These are phyloP conservation scores for Allodekkera sacchari DNA, from an alignment of 805 yeast genomes.

Conservation along the genomic window DNA sequence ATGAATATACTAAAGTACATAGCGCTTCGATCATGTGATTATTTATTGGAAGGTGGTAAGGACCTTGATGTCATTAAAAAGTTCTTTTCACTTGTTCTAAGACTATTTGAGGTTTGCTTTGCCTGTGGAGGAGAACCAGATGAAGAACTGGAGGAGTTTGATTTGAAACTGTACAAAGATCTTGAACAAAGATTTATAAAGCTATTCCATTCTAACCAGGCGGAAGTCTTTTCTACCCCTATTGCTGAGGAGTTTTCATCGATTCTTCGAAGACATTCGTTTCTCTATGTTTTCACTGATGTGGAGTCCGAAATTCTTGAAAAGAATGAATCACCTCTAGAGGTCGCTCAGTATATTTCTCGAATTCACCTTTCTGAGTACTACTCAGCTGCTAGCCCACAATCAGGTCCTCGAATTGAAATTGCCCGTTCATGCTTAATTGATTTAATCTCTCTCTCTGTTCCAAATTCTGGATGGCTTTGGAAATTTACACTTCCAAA, in stretches of 20 bases:
- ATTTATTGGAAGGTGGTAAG: too few species aligned
- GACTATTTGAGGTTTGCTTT: slow-evolving; percentile 33
- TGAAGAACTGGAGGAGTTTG: slow-evolving; percentile 7
- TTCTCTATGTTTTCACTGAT: slow-evolving; percentile 48
- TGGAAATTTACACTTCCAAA: slow-evolving; percentile 32
- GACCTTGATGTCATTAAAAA: too few species aligned
- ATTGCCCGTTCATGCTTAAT: slow-evolving; percentile 51
- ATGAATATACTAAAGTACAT: slow-evolving; percentile 31
- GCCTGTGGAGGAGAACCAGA: slow-evolving; percentile 17
- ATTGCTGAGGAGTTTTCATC: slow-evolving; percentile 36
- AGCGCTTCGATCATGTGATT: too few species aligned
- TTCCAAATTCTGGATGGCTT: slow-evolving; percentile 16
- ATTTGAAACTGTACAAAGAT: slow-evolving; percentile 24
- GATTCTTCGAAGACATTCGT: slow-evolving; percentile 52
- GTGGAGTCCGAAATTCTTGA: slow-evolving; percentile 30
- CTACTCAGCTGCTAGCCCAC: slow-evolving; percentile 37
- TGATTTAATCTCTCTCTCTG: slow-evolving; percentile 38
- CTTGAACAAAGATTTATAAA: slow-evolving; percentile 37
- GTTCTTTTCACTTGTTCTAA: too few species aligned
- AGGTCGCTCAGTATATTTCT: slow-evolving; percentile 30
- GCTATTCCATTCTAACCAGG: slow-evolving; percentile 15
- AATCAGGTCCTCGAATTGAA: slow-evolving; percentile 32
- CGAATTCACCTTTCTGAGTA: too few species aligned
- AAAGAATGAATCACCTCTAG: slow-evolving; percentile 18
- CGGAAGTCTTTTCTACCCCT: slow-evolving; percentile 5